Evolutionary conservation across 805 yeast species (phyloP).

Genomic region (Saturnispora silvae): DNA sequence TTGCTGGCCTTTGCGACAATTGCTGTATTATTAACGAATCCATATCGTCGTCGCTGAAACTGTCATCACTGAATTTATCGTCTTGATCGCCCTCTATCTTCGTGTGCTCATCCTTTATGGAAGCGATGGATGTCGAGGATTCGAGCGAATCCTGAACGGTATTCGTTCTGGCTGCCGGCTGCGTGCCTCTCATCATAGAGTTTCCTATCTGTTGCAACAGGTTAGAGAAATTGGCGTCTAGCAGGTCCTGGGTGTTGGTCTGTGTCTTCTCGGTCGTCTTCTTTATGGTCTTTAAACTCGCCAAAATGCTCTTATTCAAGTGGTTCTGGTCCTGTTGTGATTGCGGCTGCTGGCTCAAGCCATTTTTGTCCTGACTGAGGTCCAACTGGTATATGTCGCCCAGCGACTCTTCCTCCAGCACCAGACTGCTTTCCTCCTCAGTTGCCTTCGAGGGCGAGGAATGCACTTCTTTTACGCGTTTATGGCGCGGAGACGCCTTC

Average conservation of each 20-base stretch:
- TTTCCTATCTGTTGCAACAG: constrained; percentile 6
- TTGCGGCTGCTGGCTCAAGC: too few relatives aligned
- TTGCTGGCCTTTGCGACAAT: constrained; percentile 3
- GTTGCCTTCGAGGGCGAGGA: constrained; percentile 7
- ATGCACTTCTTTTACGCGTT: background rate
- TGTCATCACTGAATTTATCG: too few relatives aligned
- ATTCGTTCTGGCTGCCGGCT: too few relatives aligned
- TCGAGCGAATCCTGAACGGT: too few relatives aligned
- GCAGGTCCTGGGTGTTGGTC: background rate
- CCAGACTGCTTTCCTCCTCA: constrained; percentile 1
- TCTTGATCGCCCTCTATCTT: too few relatives aligned
- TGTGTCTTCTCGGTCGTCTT: background rate
- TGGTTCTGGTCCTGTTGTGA: background rate
- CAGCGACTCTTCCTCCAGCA: constrained; percentile 1
- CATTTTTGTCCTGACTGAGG: constrained; percentile 3
- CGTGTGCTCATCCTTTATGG: too few relatives aligned
- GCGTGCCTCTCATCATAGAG: too few relatives aligned
- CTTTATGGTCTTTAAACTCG: constrained; percentile 4
- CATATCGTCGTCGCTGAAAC: constrained; percentile 8
- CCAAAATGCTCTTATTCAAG: constrained; percentile 6
- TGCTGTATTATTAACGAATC: constrained; percentile 1
- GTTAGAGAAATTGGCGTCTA: constrained; percentile 2
- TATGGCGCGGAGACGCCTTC: constrained; percentile 7
- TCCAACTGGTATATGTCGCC: constrained; percentile 1
- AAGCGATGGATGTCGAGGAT: too few relatives aligned